phyloP scores from a whole-genome alignment of 495 filamentous ascomycete species.

The Staphylotrichum tortipilum region DNA sequence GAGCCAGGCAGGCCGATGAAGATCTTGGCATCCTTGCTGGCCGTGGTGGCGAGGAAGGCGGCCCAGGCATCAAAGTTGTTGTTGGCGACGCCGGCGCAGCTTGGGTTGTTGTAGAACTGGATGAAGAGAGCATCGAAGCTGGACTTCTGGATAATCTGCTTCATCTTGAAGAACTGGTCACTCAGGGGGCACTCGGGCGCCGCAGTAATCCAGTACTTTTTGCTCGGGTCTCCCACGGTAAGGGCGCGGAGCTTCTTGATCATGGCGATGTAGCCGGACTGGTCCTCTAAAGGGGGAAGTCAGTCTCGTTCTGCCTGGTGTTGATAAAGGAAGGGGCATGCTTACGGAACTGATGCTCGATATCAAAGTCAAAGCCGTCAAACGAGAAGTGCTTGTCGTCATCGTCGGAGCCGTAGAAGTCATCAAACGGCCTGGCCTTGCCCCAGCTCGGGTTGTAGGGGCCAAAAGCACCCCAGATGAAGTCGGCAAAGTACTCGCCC shows the following conservation, averaged over 20 bases:
- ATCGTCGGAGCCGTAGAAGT: slow-evolving; percentile 26
- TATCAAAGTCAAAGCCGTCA: slow-evolving; percentile 66
- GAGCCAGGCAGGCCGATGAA: slow-evolving; percentile 57
- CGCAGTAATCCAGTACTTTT: slow-evolving; percentile 47
- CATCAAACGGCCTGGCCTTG: slow-evolving; percentile 56
- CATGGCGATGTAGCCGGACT: slow-evolving; percentile 31
- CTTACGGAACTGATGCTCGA: slow-evolving; percentile 38
- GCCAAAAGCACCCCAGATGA: slow-evolving; percentile 60
- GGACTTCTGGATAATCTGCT: slow-evolving; percentile 44
- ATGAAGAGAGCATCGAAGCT: slow-evolving; percentile 58
- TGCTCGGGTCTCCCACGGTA: slow-evolving; percentile 28
- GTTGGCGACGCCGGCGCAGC: slow-evolving; percentile 38
- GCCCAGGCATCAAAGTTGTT: slow-evolving; percentile 60
- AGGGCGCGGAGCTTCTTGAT: slow-evolving; percentile 46
- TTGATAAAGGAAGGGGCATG: slow-evolving; percentile 8
- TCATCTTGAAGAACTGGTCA: slow-evolving; percentile 41
- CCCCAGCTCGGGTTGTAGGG: slow-evolving; percentile 31
- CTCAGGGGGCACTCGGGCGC: slow-evolving; percentile 58
- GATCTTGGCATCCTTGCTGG: slow-evolving; percentile 53
- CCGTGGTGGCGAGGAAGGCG: slow-evolving; percentile 41
- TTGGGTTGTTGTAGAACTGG: slow-evolving; percentile 66
- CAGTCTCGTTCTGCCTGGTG: neutral
- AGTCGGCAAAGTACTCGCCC: slow-evolving; percentile 50
- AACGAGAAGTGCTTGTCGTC: slow-evolving; percentile 23
- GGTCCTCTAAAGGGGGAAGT: slow-evolving; percentile 12